Evolutionary conservation across 2,329 filamentous ascomycete genomes (phyloP).

Genomic region (Kalmusia sp.): DNA sequence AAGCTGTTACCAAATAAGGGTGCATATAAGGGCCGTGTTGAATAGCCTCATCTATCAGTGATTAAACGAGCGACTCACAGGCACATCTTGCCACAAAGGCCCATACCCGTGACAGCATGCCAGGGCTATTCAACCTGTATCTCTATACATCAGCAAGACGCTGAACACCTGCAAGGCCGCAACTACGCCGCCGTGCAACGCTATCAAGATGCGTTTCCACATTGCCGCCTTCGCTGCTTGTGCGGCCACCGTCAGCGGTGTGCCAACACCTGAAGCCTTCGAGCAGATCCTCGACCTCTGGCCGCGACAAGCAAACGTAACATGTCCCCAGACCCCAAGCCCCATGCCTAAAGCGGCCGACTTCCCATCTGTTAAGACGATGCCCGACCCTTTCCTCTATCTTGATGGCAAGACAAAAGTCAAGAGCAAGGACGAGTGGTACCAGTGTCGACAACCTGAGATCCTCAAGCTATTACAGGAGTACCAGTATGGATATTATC

Average conservation of each 20-base stretch:
- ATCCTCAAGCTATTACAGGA: constrained; percentile 59
- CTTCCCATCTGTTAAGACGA: constrained; percentile 30
- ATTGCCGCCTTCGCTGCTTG: constrained; percentile 14
- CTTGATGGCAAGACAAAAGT: constrained; percentile 53
- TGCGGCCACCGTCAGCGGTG: constrained; percentile 12
- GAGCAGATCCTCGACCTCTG: constrained; percentile 18
- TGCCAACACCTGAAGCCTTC: constrained; percentile 9
- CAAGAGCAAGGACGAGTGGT: constrained; percentile 57
- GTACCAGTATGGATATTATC: constrained; percentile 61
- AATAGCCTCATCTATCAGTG: constrained; percentile 17
- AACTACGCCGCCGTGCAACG: background rate
- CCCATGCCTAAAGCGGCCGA: constrained; percentile 33
- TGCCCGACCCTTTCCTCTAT: constrained; percentile 57
- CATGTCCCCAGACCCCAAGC: constrained; percentile 34
- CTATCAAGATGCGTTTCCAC: constrained; percentile 19
- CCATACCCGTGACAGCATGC: background rate
- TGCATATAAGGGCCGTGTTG: constrained; percentile 1
- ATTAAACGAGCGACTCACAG: constrained; percentile 10
- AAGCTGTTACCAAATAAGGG: background rate
- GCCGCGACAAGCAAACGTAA: constrained; percentile 28
- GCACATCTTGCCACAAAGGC: background rate
- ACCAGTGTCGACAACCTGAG: constrained; percentile 58
- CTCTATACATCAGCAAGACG: background rate
- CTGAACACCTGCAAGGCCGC: background rate
- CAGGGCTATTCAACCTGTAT: background rate